Percentiles rank a stretch among this genome's conserved stretches.
phyloP scores from a whole-genome alignment of 768 basidiomycete species.

The Sporobolomyces roseus region DNA sequence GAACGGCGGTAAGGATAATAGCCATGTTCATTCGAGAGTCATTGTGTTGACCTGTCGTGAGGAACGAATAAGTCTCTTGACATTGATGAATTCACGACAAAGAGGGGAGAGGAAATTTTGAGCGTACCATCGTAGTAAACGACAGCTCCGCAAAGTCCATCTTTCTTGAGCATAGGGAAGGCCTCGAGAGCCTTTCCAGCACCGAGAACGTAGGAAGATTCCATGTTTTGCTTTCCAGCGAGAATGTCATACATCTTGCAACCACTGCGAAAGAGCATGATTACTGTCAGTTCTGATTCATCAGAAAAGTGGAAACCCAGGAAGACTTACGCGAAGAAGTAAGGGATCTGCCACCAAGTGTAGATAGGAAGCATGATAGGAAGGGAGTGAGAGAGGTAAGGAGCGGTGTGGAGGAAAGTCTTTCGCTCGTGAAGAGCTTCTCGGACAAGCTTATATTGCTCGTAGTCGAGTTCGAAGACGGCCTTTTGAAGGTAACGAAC shows the following conservation, averaged over 20 bases:
- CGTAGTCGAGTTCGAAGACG: slow-evolving; percentile 89
- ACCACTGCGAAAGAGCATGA: slow-evolving; percentile 51
- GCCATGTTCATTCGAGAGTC: slow-evolving; percentile 98
- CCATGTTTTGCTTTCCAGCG: slow-evolving; percentile 96
- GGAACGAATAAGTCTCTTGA: background rate
- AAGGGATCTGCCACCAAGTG: slow-evolving; percentile 95
- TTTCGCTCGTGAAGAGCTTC: slow-evolving; percentile 88
- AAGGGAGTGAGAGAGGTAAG: slow-evolving; percentile 84
- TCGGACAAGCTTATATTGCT: slow-evolving; percentile 91
- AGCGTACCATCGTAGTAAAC: slow-evolving; percentile 99
- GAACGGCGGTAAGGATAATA: slow-evolving; percentile 87
- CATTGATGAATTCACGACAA: background rate
- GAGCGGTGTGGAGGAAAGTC: slow-evolving; percentile 92
- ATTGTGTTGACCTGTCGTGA: slow-evolving; percentile 84
- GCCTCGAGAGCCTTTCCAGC: slow-evolving; percentile 87
- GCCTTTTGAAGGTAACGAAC: slow-evolving; percentile 98
- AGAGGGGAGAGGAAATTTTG: slow-evolving; percentile 15
- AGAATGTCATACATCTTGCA: slow-evolving; percentile 95
- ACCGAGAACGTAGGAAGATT: slow-evolving; percentile 88
- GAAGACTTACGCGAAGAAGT: slow-evolving; percentile 62
- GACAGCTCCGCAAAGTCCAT: slow-evolving; percentile 86
- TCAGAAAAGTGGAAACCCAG: background rate
- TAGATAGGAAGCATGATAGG: slow-evolving; percentile 98
- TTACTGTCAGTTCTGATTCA: background rate
- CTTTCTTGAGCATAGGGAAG: slow-evolving; percentile 92